These are phyloP conservation scores for Nigrospora osmanthi DNA, from an alignment of 2,329 filamentous ascomycete species.

Conservation along the genomic window DNA sequence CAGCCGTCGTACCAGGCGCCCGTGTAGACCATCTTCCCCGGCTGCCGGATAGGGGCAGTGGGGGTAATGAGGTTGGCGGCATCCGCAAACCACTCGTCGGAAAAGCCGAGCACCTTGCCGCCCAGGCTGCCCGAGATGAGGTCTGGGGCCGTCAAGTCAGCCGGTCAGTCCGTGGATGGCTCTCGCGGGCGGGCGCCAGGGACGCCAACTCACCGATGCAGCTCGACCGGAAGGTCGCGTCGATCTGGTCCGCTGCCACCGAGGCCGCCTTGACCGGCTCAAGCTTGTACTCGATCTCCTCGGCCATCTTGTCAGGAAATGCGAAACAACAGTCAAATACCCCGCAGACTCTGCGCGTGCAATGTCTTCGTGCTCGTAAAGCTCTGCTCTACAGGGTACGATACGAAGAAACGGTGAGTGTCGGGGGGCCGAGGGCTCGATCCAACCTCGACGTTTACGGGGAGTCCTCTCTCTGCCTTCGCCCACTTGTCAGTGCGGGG, in stretches of 20 bases:
- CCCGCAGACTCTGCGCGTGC: too few relatives aligned
- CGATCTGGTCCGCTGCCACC: slow-evolving; percentile 47
- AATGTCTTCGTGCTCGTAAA: too few relatives aligned
- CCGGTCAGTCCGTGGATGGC: neutral
- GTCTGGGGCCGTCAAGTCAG: slow-evolving; percentile 29
- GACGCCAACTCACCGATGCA: slow-evolving; percentile 45
- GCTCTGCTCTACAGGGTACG: too few relatives aligned
- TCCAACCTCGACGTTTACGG: too few relatives aligned
- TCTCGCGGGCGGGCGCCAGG: neutral
- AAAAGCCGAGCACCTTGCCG: slow-evolving; percentile 57
- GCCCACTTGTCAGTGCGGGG: too few relatives aligned
- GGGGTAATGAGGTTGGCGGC: slow-evolving; percentile 57
- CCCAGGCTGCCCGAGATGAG: slow-evolving; percentile 53
- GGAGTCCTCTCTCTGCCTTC: too few relatives aligned
- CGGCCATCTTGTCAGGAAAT: slow-evolving; percentile 14
- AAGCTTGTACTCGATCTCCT: slow-evolving; percentile 47
- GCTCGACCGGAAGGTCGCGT: slow-evolving; percentile 52
- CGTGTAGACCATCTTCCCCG: slow-evolving; percentile 61
- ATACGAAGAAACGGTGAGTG: too few relatives aligned
- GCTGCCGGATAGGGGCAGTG: slow-evolving; percentile 53
- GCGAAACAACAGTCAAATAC: too few relatives aligned
- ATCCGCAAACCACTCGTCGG: slow-evolving; percentile 63
- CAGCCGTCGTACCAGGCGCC: slow-evolving; percentile 67
- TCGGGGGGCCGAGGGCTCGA: too few relatives aligned
- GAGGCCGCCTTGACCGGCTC: slow-evolving; percentile 41